Percentiles rank a stretch among this genome's conserved stretches.
Conservation (phyloP, 1,284 basidiomycete genomes). For the Sporisorium graminicola region DNA sequence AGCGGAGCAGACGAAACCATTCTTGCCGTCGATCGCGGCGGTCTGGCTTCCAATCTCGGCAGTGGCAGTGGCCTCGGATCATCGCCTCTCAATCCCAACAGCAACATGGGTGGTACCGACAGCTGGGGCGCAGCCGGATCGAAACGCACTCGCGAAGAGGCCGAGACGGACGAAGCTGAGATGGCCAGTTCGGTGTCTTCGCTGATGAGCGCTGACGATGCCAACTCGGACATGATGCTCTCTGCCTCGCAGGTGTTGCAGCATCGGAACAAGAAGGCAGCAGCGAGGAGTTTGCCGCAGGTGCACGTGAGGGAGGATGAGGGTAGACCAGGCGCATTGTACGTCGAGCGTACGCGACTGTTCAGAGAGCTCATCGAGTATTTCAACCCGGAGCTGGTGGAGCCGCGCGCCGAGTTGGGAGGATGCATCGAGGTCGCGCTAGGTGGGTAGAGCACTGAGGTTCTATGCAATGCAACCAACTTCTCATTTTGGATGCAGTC, state of each 20-base stretch:
- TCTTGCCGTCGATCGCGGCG: background rate
- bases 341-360: conserved; percentile 54
- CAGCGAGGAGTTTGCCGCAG: conserved; percentile 6
- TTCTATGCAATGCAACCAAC: too few species aligned
- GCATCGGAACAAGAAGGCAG: conserved; percentile 22
- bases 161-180: conserved; percentile 45
- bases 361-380: conserved; percentile 65
- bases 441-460: conserved; percentile 15
- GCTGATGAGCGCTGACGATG: conserved; percentile 43
- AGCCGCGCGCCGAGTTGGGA: conserved; percentile 65
- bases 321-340: conserved; percentile 39
- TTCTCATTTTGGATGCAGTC: too few species aligned
- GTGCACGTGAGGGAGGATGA: conserved; percentile 37
- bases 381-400: conserved; percentile 59
- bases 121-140: conserved; percentile 30
- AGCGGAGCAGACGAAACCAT: conserved; percentile 20
- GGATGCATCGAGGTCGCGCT: conserved; percentile 55
- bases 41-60: background rate
- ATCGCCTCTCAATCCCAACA: conserved; percentile 32
- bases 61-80: conserved; percentile 29
- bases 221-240: conserved; percentile 44
- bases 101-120: conserved; percentile 3
- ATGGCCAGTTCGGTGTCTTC: conserved; percentile 42
- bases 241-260: conserved; percentile 44
- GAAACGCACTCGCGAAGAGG: conserved; percentile 37